Base-by-base conservation (phyloP, 2,329 filamentous ascomycete genomes). In the Aspergillus japonicus region DNA sequence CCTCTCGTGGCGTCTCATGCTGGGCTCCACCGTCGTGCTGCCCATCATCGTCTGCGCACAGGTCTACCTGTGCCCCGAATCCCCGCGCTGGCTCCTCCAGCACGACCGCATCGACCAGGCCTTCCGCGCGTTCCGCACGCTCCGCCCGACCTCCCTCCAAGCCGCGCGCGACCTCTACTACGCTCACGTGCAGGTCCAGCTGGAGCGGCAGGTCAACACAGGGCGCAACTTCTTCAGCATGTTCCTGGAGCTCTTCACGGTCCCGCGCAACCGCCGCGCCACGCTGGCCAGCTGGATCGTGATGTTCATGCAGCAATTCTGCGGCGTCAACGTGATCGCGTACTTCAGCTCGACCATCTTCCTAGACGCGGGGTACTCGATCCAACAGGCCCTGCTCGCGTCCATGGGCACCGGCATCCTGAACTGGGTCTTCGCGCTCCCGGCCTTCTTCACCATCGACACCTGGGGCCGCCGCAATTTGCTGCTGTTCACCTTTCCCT, bases 1-100 rank as follows among this genome's bases (percentile, higher is more conserved):
- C 26, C 80, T 83, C 26, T 77, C 87, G 64, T 90, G 88, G 88
- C 83, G 88, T 31, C 77, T 90, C 33, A 89, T 89, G 85, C 82
- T 91, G 68, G 86, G 83, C 2, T 89, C 86, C 7, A 87, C 88
- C 7, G 83, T 89, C 64, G 79, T 89, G 1, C 84, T 85, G 19
- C 71, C 72, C 2, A 47, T 89, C 6, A 66, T 87, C 47, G 84
- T 87, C 58, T 84, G 82, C 67, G 71, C 68, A 8, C 78, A 87
- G 21, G 87, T 91, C 65, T 91, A 84, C 72, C 79, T 89, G 56
- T 91, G 88, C 68, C 85, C 86, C 1, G 81, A 83, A 59, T 80
- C 76, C 2, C 80, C 80, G 35, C 71, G 81, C 63, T 83, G 81
- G 81, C 73, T 81, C 23, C 83, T 84, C 66, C 77, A 81, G 66